Evolutionary conservation across 257 asterid species (phyloP), one percentile per base, ranked within the genome.

Genomic region (Petrea volubilis): DNA sequence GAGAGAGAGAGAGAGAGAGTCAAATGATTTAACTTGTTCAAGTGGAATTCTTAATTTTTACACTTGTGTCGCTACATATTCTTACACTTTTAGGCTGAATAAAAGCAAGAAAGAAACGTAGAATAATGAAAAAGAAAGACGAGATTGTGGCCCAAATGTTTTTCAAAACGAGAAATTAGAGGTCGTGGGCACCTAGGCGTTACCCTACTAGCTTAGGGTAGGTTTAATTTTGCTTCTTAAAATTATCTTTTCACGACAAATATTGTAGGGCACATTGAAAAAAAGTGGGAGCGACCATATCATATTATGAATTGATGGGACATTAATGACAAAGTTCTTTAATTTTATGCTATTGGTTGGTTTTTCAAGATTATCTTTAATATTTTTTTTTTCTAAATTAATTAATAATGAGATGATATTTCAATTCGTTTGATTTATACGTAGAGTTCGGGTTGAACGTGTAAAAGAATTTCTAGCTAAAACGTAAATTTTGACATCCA

Each of bases 11-110:
- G 11, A 38, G 7, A 10, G 44, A 38, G 1, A 38, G 44, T 38
- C 20, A 44, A 15, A 44, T 14, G n/a, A 38, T 44, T 44, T 44
- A 44, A 44, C 2, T 44, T 44, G 18, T 11, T 14, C 23, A 46
- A 46, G 24, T 72, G 78, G 28, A 6, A 27, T 51, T 27, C 34
- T 38, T 27, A 43, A 3, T 59, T 60, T 51, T 11, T 10, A 10
- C 24, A n/a, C 50, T 40, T 52, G 33, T 49, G 74, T 72, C 81
- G 71, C 70, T 33, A 17, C 44, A 38, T 7, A 8, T 83, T 77
- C 70, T 7, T 28, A 65, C 43, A 12, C 51, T 62, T 58, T 67
- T 34, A 13, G 31, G 60, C 57, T 28, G n/a, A n/a, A n/a, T n/a
- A 67, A 70, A 75, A 66, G 43, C 68, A 25, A 65, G n/a, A 40